These are phyloP conservation scores for Clonostachys rhizophaga DNA, from an alignment of 2,329 filamentous ascomycete species.

Conservation along the genomic window DNA sequence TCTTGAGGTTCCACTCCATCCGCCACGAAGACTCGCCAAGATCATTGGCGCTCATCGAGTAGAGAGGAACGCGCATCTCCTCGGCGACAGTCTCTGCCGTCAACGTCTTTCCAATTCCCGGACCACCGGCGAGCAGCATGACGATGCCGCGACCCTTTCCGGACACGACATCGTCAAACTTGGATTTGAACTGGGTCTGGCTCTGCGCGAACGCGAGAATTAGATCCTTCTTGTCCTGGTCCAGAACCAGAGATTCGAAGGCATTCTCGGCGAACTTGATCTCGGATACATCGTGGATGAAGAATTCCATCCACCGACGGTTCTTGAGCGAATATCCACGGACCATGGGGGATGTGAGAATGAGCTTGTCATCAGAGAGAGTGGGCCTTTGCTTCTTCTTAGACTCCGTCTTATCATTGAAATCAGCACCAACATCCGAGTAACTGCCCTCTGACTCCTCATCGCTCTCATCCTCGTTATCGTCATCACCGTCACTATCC, in stretches of 20 bases:
- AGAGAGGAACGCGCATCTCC: conserved; percentile 40
- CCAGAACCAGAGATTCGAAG: conserved; percentile 43
- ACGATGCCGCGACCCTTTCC: conserved; percentile 48
- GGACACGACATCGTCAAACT: conserved; percentile 46
- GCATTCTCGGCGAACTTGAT: conserved; percentile 43
- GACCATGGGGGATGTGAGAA: conserved; percentile 32
- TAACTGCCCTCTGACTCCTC: not conserved
- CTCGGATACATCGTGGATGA: conserved; percentile 34
- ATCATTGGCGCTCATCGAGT: conserved; percentile 58
- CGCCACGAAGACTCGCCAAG: conserved; percentile 61
- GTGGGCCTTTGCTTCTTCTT: not conserved
- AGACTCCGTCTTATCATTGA: too few relatives aligned
- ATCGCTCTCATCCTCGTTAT: not conserved
- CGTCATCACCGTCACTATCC: not conserved
- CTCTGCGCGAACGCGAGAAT: conserved; percentile 44
- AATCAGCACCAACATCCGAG: not conserved
- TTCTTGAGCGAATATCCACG: conserved; percentile 44
- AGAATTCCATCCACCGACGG: conserved; percentile 44
- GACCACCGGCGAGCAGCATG: conserved; percentile 39
- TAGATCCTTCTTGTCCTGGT: conserved; percentile 43
- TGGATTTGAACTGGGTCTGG: conserved; percentile 32
- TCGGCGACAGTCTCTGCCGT: conserved; percentile 46
- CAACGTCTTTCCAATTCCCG: conserved; percentile 45
- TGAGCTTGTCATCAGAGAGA: conserved; percentile 27
- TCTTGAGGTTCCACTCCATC: conserved; percentile 55